Base-by-base conservation (phyloP, 202 grass and related monocot species). In the Setaria italica region DNA sequence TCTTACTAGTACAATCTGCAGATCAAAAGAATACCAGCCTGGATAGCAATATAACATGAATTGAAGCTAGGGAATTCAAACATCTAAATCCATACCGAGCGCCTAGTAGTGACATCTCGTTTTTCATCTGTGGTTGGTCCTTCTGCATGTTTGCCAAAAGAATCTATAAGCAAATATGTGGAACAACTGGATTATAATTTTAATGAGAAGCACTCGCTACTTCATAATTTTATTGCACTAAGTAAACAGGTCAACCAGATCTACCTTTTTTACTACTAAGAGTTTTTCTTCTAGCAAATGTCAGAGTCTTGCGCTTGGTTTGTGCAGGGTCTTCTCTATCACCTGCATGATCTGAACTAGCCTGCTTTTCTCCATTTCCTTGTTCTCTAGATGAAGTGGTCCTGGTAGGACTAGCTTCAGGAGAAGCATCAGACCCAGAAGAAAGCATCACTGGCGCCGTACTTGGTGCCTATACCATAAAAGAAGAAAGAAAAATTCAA, bases 361-460 rank as follows among this genome's bases (percentile, higher is more conserved):
- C 17, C 72, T 89, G 74, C 12, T 76, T 74, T 70, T 75, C 46
- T 70, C 50, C 65, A 70, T 53, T 74, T 17, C 57, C 41, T 80
- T 83, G 48, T 71, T 86, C 67, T 79, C 50, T 55, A 74, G 88
- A 74, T 83, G 62, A 60, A 82, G 56, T 46, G 53, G 87, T 58
- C n/a, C 82, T 85, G 56, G 53, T 72, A 71, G 87, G 90, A 70
- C 87, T 90, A 19, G 82, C 91, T 80, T 85, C 89, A 84, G 50
- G 77, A 15, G 95, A 98, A 50, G 42, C 50, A 82, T 92, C 95
- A 48, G 95, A 97, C 34, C 85, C 85, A 34, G 90, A 97, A 70
- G 90, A 90, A 77, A 95, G 85, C 89, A 90, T 84, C 85, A 92
- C 80, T 1, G 85, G 56, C 62, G 56, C 78, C 13, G 68, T 74